phyloP scores from a whole-genome alignment of 2,329 filamentous ascomycete genomes.

The Pestalotiopsis sp. region DNA sequence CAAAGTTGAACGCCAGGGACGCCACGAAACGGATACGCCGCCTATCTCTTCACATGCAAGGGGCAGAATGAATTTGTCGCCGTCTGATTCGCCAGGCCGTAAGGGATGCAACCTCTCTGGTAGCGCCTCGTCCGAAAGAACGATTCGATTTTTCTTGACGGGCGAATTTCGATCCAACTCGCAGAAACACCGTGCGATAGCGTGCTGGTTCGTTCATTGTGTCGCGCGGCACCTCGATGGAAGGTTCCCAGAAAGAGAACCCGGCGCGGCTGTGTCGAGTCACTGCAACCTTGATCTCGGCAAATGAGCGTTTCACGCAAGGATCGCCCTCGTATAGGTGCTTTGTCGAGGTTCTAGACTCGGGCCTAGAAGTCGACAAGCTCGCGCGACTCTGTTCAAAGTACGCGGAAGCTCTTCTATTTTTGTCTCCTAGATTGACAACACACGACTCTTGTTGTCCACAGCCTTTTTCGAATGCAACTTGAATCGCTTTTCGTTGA shows the following conservation, averaged over 20 bases:
- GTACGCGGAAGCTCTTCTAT: background rate
- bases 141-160: background rate
- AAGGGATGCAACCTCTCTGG: background rate
- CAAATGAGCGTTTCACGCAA: background rate
- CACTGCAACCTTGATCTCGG: slow-evolving; percentile 7
- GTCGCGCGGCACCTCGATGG: background rate
- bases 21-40: background rate
- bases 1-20: background rate
- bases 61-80: background rate
- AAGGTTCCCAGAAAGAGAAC: background rate
- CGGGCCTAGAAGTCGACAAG: background rate
- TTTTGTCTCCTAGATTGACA: background rate
- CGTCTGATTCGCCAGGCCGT: background rate
- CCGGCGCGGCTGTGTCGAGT: slow-evolving; percentile 1
- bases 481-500: background rate
- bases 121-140: background rate
- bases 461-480: background rate
- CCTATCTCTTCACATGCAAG: slow-evolving; percentile 8
- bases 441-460: background rate
- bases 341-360: background rate
- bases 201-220: too few species aligned
- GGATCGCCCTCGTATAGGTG: slow-evolving; percentile 5
- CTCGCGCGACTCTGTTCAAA: background rate
- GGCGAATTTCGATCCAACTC: background rate
- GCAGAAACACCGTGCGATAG: background rate